Base-by-base conservation (phyloP, 192 early-diverging fungal species). In the Jimgerdemannia flammicorona region DNA sequence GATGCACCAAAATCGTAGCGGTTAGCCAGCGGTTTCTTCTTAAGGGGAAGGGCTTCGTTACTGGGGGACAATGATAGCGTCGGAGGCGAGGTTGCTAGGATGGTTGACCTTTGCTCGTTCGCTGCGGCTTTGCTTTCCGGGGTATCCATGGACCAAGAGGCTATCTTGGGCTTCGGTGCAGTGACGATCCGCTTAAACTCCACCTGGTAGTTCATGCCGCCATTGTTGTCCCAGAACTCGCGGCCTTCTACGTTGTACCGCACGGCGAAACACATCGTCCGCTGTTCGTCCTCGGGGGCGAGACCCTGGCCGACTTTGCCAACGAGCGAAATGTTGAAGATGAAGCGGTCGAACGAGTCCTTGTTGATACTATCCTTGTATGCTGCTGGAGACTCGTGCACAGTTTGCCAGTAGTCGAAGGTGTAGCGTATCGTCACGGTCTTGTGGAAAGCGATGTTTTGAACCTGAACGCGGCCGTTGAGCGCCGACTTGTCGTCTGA, bases 201-300 rank as follows among this genome's bases (percentile, higher is more conserved):
- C 73, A 94, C 85, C 72, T 89, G 84, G 85, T 95, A 96, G 86
- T 99, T 99, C 70, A 83, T 79, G 64, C 94, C 93, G 72, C 78
- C 76, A 88, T 99, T 99, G 84, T 96, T 99, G 87, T 99, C 97
- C 97, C 97, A 99, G 82, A 89, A 88, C 79, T 94, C 92, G 40
- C 71, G 73, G 4, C 89, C 90, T 20, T 84, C 85, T 19, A 96
- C 95, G 29, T 78, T 83, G 79, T 95, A 96, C 6, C 86, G 82
- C 42, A 90, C 84, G 43, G 90, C 90, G 70, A 93, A 75, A 49
- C 85, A 91, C 68, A 92, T 81, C 0, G 85, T 87, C 72, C 82
- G 77, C 64, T 64, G 43, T 18, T 66, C 39, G 42, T 43, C 18
- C 4, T 59, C 41, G 72, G 83, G 1, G 76, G 84, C 17, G 40